phyloP scores from a whole-genome alignment of 345 rosid species.

The Moricandia moricandioides region DNA sequence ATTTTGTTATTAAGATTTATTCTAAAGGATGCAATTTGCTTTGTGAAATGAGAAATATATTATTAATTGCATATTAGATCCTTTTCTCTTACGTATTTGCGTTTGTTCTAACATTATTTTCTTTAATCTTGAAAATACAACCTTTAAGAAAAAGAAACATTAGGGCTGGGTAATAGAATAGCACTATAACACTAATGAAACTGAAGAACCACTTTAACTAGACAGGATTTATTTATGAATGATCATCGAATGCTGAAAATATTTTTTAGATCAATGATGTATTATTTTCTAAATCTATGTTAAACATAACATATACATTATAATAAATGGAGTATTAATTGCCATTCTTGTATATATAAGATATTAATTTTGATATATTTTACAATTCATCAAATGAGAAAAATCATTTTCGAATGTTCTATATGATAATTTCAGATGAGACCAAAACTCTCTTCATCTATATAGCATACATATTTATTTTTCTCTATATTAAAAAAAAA shows the following conservation, averaged over 20 bases:
- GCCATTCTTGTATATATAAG: neutral
- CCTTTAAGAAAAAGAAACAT: neutral
- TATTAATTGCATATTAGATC: neutral
- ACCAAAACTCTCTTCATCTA: neutral
- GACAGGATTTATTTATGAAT: neutral
- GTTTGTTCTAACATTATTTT: neutral
- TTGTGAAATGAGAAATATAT: neutral
- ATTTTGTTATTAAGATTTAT: neutral
- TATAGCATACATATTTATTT: neutral
- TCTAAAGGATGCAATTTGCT: slow-evolving; percentile 2
- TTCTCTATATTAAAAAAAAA: neutral
- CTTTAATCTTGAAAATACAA: neutral
- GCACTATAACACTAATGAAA: neutral
- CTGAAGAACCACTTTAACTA: neutral
- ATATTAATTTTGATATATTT: neutral
- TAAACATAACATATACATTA: neutral
- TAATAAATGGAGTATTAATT: neutral
- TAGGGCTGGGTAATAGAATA: neutral
- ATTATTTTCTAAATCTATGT: neutral
- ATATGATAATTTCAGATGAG: neutral
- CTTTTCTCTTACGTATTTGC: neutral
- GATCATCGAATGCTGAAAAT: neutral
- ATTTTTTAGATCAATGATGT: neutral
- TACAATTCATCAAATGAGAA: neutral
- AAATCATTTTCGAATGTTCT: neutral